Percentiles rank a stretch among this genome's conserved stretches.
Conservation (phyloP, 805 yeast genomes). For the Yamadazyma laniorum region DNA sequence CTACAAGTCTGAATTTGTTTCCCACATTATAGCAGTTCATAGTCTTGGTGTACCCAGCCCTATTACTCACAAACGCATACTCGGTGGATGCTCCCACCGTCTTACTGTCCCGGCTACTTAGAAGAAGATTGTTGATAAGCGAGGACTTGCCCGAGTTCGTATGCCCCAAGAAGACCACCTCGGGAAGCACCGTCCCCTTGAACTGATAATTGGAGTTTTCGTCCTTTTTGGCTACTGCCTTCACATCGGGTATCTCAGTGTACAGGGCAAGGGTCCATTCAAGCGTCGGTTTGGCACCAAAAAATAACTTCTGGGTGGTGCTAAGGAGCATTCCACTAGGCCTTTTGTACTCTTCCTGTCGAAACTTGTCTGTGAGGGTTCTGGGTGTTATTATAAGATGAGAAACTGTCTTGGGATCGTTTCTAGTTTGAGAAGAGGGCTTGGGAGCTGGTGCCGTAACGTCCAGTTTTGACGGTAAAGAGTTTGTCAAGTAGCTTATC, state of each 20-base stretch:
- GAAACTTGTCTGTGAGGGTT: constrained; percentile 20
- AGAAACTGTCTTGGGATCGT: constrained; percentile 5
- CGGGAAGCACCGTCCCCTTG: constrained; percentile 50
- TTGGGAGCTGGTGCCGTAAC: neutral
- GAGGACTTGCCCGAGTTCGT: constrained; percentile 89
- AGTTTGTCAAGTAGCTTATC: neutral
- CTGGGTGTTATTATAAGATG: constrained; percentile 21
- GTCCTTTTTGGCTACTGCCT: constrained; percentile 18
- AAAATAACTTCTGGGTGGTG: constrained; percentile 38
- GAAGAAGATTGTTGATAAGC: constrained; percentile 58
- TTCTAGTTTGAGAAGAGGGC: neutral
- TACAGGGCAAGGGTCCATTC: constrained; percentile 63
- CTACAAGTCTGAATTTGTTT: constrained; percentile 63
- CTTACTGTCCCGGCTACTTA: constrained; percentile 23
- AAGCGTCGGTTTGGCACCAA: constrained; percentile 42
- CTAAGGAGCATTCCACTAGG: constrained; percentile 13
- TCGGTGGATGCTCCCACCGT: constrained; percentile 18
- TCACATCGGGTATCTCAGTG: constrained; percentile 57
- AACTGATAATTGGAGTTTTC: constrained; percentile 3
- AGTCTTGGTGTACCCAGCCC: constrained; percentile 60
- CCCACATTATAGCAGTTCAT: constrained; percentile 72
- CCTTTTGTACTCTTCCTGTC: constrained; percentile 14
- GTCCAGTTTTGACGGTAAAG: neutral
- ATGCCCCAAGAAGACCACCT: constrained; percentile 72
- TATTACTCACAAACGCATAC: constrained; percentile 39